phyloP scores from a whole-genome alignment of 768 basidiomycete genomes.

The Podaxis carcinomalis region DNA sequence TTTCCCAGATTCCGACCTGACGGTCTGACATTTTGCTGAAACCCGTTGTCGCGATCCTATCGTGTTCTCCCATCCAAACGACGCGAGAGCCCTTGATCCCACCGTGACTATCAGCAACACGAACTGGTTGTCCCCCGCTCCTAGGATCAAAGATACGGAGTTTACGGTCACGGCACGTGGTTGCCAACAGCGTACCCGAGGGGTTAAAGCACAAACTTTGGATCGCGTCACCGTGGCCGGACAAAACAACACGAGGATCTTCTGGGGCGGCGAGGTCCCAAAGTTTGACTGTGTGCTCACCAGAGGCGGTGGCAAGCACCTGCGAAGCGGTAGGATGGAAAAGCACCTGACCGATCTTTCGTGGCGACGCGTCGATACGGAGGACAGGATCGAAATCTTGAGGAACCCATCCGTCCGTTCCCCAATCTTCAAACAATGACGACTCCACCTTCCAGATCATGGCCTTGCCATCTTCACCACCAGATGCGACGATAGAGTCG shows the following conservation, averaged over 20 bases:
- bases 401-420: slow-evolving; percentile 75
- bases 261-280: slow-evolving; percentile 87
- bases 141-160: slow-evolving; percentile 91
- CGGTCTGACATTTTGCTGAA: slow-evolving; percentile 97
- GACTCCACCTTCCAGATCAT: slow-evolving; percentile 85
- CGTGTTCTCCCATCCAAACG: slow-evolving; percentile 86
- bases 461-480: slow-evolving; percentile 91
- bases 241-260: slow-evolving; percentile 52
- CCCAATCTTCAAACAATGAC: slow-evolving; percentile 77
- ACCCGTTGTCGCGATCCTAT: slow-evolving; percentile 90
- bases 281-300: slow-evolving; percentile 84
- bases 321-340: slow-evolving; percentile 91
- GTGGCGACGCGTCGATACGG: slow-evolving; percentile 70
- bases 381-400: slow-evolving; percentile 83
- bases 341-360: slow-evolving; percentile 91
- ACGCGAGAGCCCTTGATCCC: slow-evolving; percentile 93
- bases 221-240: slow-evolving; percentile 83
- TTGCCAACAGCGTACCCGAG: slow-evolving; percentile 77
- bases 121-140: slow-evolving; percentile 73
- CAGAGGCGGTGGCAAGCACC: slow-evolving; percentile 74
- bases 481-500: slow-evolving; percentile 86
- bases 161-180: slow-evolving; percentile 92
- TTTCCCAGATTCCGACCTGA: slow-evolving; percentile 89
- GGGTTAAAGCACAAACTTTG: slow-evolving; percentile 82
- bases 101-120: slow-evolving; percentile 80